These are phyloP conservation scores for Cordyceps militaris DNA, from an alignment of 2,329 filamentous ascomycete genomes.

Conservation along the genomic window DNA sequence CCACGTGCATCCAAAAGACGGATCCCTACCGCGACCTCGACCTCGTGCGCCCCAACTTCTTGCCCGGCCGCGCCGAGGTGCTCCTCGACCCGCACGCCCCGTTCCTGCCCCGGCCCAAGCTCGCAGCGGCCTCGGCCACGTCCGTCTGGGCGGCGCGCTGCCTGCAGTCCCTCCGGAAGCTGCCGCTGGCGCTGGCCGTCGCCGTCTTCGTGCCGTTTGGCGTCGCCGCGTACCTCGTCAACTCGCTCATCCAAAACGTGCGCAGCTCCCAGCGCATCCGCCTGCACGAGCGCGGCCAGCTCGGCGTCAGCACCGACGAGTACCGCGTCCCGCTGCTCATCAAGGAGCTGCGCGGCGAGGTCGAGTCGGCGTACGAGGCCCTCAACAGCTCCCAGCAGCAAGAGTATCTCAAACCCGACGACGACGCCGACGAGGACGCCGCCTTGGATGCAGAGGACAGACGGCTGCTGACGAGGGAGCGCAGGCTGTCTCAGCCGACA, in stretches of 20 bases:
- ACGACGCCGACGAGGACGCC: constrained; percentile 19
- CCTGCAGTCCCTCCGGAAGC: constrained; percentile 36
- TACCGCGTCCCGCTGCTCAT: constrained; percentile 74
- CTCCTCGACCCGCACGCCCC: constrained; percentile 64
- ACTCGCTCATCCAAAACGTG: constrained; percentile 68
- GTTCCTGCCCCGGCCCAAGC: constrained; percentile 40
- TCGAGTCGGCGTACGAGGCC: constrained; percentile 71
- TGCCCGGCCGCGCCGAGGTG: constrained; percentile 66
- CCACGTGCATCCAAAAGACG: constrained; percentile 66
- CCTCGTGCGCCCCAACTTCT: constrained; percentile 63
- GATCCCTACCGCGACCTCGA: constrained; percentile 70
- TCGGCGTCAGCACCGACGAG: constrained; percentile 57
- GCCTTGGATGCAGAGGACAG: constrained; percentile 32
- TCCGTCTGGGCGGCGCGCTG: constrained; percentile 23
- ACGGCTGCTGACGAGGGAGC: constrained; percentile 33
- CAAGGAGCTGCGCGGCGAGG: constrained; percentile 65
- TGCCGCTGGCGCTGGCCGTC: constrained; percentile 60
- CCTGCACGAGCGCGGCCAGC: constrained; percentile 64
- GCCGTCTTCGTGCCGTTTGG: constrained; percentile 68
- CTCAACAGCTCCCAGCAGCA: constrained; percentile 62
- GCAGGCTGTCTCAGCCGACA: constrained; percentile 35
- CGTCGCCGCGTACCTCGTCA: constrained; percentile 63
- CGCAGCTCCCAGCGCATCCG: constrained; percentile 68
- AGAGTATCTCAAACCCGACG: constrained; percentile 56
- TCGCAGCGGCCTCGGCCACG: constrained; percentile 20